Conservation (phyloP, 345 rosid genomes). For the Populus euphratica region DNA sequence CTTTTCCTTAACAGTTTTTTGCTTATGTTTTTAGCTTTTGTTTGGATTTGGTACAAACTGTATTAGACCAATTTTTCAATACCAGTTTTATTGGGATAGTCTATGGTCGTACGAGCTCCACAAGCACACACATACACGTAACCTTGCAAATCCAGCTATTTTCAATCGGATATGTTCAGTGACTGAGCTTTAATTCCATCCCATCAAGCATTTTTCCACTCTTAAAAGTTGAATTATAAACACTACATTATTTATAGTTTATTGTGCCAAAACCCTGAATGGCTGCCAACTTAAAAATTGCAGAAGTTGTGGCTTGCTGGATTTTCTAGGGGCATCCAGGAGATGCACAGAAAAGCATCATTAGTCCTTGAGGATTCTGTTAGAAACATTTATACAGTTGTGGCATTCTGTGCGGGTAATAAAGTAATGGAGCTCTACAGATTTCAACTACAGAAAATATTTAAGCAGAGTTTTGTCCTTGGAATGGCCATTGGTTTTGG, state of each 20-base stretch:
- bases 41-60: neutral
- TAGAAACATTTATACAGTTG: constrained; percentile 97
- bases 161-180: neutral
- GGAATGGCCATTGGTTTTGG: constrained; percentile 96
- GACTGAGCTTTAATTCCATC: neutral
- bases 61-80: neutral
- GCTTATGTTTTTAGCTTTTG: neutral
- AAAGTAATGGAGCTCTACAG: constrained; percentile 98
- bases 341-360: constrained; percentile 98
- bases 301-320: constrained; percentile 99
- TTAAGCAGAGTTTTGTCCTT: constrained; percentile 79
- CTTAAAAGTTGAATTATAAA: neutral
- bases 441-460: constrained; percentile 73
- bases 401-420: constrained; percentile 97
- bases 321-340: constrained; percentile 98
- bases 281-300: constrained; percentile 23
- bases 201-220: neutral
- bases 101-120: neutral
- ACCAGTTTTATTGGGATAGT: neutral
- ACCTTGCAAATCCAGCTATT: neutral
- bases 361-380: constrained; percentile 99
- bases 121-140: neutral
- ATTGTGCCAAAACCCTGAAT: constrained; percentile 7
- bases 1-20: neutral
- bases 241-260: neutral